Evolutionary conservation across 192 early-diverging fungal species (phyloP), one percentile per base, ranked within the genome.

Genomic region (Dimargaris xerosporica): DNA sequence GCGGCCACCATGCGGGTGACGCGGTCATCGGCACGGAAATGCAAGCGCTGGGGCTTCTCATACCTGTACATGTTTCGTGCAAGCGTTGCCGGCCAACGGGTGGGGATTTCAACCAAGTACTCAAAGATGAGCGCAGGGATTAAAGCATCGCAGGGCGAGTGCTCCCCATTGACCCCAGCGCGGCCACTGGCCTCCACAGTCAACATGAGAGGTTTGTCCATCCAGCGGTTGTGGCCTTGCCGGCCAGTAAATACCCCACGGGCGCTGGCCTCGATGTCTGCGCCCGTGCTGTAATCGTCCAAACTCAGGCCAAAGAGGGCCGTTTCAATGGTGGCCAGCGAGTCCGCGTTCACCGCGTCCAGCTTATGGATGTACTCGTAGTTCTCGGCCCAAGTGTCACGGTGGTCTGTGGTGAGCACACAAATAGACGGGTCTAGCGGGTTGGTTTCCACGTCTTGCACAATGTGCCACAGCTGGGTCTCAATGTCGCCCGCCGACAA

Each of bases 161-260:
- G 90, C 77, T 88, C 86, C 26, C 86, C 86, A 48, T 80, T 59
- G 31, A 82, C 72, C 3, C 71, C 76, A 19, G 74, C 77, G 15
- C 79, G 69, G 50, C 90, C 93, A 68, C 89, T 88, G 62, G 82
- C 80, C 54, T 86, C 84, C 53, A 91, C 72, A 30, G 80, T 68
- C 31, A 90, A 61, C 17, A 73, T 82, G n/a, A 88, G 55, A 9
- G 75, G 76, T 69, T 91, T 94, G 71, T 94, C 92, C 64, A 85
- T 91, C 92, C 92, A 94, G 4, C 92, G 78, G 66, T 95, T 95
- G 70, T 80, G 83, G 5, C 87, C 90, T n/a, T 73, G 71, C 23
- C 75, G 65, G 2, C 77, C 81, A 61, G 85, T 80, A 65, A 86
- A 81, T 6, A 69, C 73, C 61, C 71, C 76, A 39, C 74, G 69